A percentile compares a stretch with the other conserved stretches of the same genome.
Evolutionary conservation across 768 basidiomycete genomes (phyloP).

Genomic region (Pulveroboletus sp.): DNA sequence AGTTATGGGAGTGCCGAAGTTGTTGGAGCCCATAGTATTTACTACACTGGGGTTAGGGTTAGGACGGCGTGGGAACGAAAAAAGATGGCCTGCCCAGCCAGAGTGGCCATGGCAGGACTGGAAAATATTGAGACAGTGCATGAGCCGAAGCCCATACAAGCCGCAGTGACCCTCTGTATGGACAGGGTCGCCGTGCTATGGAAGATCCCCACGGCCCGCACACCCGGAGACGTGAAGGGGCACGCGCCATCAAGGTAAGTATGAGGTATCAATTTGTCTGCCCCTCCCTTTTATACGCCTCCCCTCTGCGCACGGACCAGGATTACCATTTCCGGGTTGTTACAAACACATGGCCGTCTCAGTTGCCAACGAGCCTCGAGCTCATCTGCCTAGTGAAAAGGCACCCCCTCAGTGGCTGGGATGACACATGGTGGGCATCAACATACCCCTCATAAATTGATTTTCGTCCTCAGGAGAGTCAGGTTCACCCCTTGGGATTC

Average conservation of each 20-base stretch:
- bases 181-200: constrained; percentile 60
- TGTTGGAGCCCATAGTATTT: background rate
- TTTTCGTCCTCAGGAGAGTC: constrained; percentile 39
- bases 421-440: constrained; percentile 18
- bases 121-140: constrained; percentile 82
- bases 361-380: constrained; percentile 1
- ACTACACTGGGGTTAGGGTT: constrained; percentile 35
- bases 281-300: constrained; percentile 10
- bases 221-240: constrained; percentile 53
- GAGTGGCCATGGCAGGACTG: constrained; percentile 62
- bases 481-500: constrained; percentile 64
- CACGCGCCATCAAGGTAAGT: constrained; percentile 67
- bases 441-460: background rate
- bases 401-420: constrained; percentile 15
- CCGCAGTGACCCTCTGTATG: constrained; percentile 40
- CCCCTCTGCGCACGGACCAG: constrained; percentile 15
- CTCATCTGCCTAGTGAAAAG: constrained; percentile 12
- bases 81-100: constrained; percentile 33
- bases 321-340: constrained; percentile 2
- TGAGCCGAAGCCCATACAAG: constrained; percentile 64
- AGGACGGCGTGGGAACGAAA: constrained; percentile 11
- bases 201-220: constrained; percentile 53
- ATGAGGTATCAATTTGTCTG: constrained; percentile 28
- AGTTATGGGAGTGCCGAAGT: background rate
- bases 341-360: background rate